Base-by-base conservation (phyloP, 768 basidiomycete genomes). In the Pisolithus orientalis region DNA sequence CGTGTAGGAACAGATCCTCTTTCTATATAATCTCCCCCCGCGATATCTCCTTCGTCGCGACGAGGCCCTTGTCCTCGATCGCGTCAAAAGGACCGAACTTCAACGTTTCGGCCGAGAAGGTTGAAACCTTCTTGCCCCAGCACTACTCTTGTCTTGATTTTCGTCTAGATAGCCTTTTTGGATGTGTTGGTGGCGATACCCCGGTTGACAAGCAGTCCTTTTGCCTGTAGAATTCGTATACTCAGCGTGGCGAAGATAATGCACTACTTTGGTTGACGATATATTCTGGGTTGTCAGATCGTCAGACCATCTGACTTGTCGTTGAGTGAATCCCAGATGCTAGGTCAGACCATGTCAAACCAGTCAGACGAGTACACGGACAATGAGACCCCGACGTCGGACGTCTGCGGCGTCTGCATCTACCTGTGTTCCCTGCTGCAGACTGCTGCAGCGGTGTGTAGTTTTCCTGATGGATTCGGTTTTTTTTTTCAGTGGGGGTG, bases 21-120 rank as follows among this genome's bases (percentile, higher is more conserved):
- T 82, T 85, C 90, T 92, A 94, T 16, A 95, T 65, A 4, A 81
- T 70, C 55, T 94, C 88, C 0, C 86, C 89, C 59, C 82, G 78
- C 27, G 70, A 69, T 49, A 94, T 85, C 29, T 76, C 72, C 47
- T 82, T 78, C 32, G 68, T 79, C 1, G 90, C 89, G 0, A 94
- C 80, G 34, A 95, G 72, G 0, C 92, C 93, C 60, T 94, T 94
- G 3, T 92, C 92, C 61, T 85, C 91, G 52, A 73, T 72, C 54
- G 75, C 74, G 45, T 80, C 75, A 60, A 91, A 21, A 91, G 67
- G 81, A 77, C 61, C 74, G 78, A 5, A 90, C 86, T 42, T 78
- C 72, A 9, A 1, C 21, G 21, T 21, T 21, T 21, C 21, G 21
- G 21, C 21, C 21, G 21, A 21, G 21, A 21, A 21, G 21, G 21